phyloP scores from a whole-genome alignment of 164 flowering plant species.

The Stephania yunnanensis region DNA sequence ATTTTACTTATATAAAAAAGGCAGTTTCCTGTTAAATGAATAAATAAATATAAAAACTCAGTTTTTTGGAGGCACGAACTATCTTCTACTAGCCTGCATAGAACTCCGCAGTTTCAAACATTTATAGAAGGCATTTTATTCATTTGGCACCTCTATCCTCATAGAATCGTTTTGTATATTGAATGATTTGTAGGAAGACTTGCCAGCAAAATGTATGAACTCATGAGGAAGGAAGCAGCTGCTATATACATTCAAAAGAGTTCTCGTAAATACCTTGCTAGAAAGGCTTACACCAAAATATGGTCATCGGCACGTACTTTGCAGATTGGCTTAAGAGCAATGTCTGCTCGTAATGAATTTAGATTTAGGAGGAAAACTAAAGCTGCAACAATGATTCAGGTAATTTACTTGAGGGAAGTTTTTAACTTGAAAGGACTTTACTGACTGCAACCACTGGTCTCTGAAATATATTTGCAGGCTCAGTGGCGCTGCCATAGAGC shows the following conservation, averaged over 20 bases:
- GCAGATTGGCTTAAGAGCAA: constrained; percentile 66
- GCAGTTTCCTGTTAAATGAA: neutral
- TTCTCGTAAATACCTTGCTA: constrained; percentile 40
- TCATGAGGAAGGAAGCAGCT: constrained; percentile 52
- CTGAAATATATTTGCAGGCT: constrained; percentile 40
- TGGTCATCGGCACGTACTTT: constrained; percentile 40
- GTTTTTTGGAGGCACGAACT: too few relatives aligned
- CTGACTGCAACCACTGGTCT: neutral
- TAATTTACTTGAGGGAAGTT: constrained; percentile 13
- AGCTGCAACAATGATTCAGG: constrained; percentile 73
- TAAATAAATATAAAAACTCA: neutral
- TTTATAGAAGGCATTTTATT: neutral
- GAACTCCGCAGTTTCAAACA: neutral
- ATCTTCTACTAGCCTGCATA: neutral
- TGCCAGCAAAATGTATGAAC: constrained; percentile 47
- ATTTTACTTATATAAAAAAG: neutral
- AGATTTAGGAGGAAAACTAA: constrained; percentile 43
- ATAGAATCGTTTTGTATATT: neutral
- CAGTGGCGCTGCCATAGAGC: constrained; percentile 60
- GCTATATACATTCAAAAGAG: constrained; percentile 66
- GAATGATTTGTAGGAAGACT: constrained; percentile 41
- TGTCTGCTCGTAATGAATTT: constrained; percentile 58
- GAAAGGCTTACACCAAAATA: constrained; percentile 33
- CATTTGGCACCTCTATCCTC: neutral
- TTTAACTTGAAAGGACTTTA: neutral